Evolutionary conservation across 768 basidiomycete genomes (phyloP), one percentile per base, ranked within the genome.

Genomic region (Asterophora parasitica): DNA sequence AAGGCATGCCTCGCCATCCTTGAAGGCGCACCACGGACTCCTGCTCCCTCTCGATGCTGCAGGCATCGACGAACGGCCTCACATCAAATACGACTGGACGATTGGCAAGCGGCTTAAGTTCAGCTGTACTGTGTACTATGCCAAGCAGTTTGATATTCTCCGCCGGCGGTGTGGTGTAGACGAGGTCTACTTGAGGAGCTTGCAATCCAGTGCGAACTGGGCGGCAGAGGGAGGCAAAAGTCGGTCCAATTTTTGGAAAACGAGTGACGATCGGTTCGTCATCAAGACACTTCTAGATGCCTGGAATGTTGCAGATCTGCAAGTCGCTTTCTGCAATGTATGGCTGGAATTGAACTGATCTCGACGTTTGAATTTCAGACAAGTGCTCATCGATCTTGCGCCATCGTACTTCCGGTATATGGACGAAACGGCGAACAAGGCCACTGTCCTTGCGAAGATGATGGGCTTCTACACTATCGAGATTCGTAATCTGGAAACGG

Each of bases 271-370:
- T 54, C 71, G 79, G 50, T 88, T 85, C 59, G 82, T 92, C 55
- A 84, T 91, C 70, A 91, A 91, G 76, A 88, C 88, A 15, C 65
- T 91, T 50, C 83, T 92, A 12, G 84, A 85, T 64, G 85, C 87
- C 11, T 91, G 88, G 88, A 88, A 88, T 63, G 88, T 89, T 33
- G 83, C 84, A 4, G 89, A 91, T 68, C 63, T 88, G 87, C 89
- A 58, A 68, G 85, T 68, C 19, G 13, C 4, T n/a, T n/a, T n/a
- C n/a, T 19, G 42, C 19, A 23, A 36, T 32, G 41, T 54, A 39
- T 36, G 32, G 26, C 7, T 35, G 37, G 46, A 41, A 36, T 31
- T 32, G 36, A 35, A 44, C 19, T 57, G 13, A 9, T 34, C 1
- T 31, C 52, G 16, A 7, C 34, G 15, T 42, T 47, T 26, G 36